Evolutionary conservation across 768 basidiomycete species (phyloP).

Genomic region (Lactarius quietus): DNA sequence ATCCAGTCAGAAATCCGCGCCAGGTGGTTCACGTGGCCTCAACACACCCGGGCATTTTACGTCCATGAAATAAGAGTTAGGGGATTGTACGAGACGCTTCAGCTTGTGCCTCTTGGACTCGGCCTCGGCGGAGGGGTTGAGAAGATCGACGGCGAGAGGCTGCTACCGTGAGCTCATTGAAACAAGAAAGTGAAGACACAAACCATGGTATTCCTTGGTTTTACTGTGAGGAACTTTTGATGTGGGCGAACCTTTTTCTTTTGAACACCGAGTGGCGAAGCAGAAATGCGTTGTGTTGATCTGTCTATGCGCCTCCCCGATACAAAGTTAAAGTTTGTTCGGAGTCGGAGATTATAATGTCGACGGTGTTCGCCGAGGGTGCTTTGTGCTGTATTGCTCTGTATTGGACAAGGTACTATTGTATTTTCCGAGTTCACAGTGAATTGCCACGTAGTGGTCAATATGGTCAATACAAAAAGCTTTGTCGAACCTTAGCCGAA

Average conservation of each 20-base stretch:
- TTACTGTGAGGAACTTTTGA: slow-evolving; percentile 5
- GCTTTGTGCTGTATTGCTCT: neutral
- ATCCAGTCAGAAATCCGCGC: neutral
- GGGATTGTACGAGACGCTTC: slow-evolving; percentile 97
- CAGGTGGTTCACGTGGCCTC: slow-evolving; percentile 1
- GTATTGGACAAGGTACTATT: neutral
- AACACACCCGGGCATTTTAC: slow-evolving; percentile 93
- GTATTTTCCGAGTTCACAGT: neutral
- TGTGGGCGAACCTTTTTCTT: slow-evolving; percentile 12
- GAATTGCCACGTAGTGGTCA: slow-evolving; percentile 5
- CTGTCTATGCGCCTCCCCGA: slow-evolving; percentile 5
- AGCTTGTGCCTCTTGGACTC: slow-evolving; percentile 96
- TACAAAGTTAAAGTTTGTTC: slow-evolving; percentile 26
- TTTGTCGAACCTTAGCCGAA: neutral
- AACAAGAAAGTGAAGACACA: neutral
- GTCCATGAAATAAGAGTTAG: slow-evolving; percentile 99
- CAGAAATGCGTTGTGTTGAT: neutral
- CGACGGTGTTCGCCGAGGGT: slow-evolving; percentile 3
- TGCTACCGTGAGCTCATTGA: slow-evolving; percentile 31
- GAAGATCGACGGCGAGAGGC: slow-evolving; percentile 97
- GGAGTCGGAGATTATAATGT: slow-evolving; percentile 20
- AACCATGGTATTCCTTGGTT: slow-evolving; percentile 20
- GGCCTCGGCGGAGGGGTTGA: slow-evolving; percentile 87
- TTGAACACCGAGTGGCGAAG: slow-evolving; percentile 2
- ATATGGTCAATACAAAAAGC: slow-evolving; percentile 10